Evolutionary conservation across 1,284 basidiomycete species (phyloP).

Genomic region (Phenoliferia sp.): DNA sequence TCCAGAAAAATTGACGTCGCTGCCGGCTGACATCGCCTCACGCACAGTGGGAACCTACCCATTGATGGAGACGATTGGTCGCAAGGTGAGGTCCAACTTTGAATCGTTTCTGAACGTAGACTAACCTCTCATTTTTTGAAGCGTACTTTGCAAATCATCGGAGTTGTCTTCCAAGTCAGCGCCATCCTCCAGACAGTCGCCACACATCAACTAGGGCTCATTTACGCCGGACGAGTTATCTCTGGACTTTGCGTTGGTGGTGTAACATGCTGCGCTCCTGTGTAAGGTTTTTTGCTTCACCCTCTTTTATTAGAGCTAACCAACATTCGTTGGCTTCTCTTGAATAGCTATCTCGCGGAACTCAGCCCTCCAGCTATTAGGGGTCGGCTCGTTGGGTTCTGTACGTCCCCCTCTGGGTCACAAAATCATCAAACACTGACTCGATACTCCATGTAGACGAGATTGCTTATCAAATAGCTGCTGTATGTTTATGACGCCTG

Average conservation of each 20-base stretch:
- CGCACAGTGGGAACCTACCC: conserved; percentile 20
- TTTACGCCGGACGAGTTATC: conserved; percentile 42
- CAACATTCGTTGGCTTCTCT: conserved; percentile 27
- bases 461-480: background rate
- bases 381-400: conserved; percentile 39
- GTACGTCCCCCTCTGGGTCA: too few species aligned
- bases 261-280: conserved; percentile 1
- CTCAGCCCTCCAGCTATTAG: conserved; percentile 37
- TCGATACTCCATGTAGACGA: conserved; percentile 35
- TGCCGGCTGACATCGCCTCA: background rate
- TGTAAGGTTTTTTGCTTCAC: background rate
- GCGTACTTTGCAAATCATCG: conserved; percentile 32
- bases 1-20: background rate
- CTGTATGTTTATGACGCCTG: background rate
- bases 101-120: too few species aligned
- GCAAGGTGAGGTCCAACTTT: conserved; percentile 31
- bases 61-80: conserved; percentile 38
- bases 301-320: conserved; percentile 2
- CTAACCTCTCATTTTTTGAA: too few species aligned
- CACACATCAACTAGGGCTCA: conserved; percentile 33
- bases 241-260: conserved; percentile 42
- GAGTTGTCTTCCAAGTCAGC: conserved; percentile 42
- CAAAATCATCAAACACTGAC: too few species aligned
- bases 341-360: conserved; percentile 41
- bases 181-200: conserved; percentile 41